phyloP scores from a whole-genome alignment of 805 yeast species.

The Wickerhamiella occidentalis region DNA sequence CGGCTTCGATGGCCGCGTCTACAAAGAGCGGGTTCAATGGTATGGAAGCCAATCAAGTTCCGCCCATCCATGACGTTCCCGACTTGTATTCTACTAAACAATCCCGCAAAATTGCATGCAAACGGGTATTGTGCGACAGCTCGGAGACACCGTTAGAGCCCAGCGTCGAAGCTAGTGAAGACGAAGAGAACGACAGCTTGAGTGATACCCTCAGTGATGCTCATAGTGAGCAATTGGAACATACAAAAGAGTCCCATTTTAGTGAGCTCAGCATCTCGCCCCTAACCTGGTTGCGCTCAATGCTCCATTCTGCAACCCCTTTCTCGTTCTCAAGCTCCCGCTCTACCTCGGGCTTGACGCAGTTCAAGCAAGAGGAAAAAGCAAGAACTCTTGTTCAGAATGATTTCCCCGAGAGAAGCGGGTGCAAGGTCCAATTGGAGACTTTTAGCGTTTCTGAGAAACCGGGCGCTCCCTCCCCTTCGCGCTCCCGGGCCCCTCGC shows the following conservation, averaged over 20 bases:
- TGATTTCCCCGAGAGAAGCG: conserved; percentile 7
- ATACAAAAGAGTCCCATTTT: neutral
- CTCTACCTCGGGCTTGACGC: neutral
- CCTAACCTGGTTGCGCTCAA: neutral
- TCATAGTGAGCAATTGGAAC: neutral
- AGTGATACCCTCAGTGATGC: neutral
- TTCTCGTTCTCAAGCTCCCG: neutral
- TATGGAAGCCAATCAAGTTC: neutral
- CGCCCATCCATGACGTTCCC: neutral
- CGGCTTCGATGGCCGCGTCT: neutral
- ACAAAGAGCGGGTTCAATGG: neutral
- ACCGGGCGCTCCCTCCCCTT: conserved; percentile 22
- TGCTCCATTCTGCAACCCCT: neutral
- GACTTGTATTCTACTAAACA: neutral
- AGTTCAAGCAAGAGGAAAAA: neutral
- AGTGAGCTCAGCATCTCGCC: neutral
- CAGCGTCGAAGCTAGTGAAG: neutral
- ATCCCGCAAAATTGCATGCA: neutral
- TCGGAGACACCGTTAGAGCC: neutral
- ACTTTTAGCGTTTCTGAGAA: conserved; percentile 26
- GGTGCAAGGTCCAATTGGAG: conserved; percentile 1
- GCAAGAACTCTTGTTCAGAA: neutral
- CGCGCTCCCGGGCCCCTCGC: conserved; percentile 28
- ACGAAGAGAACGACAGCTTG: neutral
- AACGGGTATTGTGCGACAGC: neutral